Base-by-base conservation (phyloP, 306 rosid species). In the Quillaja saponaria region DNA sequence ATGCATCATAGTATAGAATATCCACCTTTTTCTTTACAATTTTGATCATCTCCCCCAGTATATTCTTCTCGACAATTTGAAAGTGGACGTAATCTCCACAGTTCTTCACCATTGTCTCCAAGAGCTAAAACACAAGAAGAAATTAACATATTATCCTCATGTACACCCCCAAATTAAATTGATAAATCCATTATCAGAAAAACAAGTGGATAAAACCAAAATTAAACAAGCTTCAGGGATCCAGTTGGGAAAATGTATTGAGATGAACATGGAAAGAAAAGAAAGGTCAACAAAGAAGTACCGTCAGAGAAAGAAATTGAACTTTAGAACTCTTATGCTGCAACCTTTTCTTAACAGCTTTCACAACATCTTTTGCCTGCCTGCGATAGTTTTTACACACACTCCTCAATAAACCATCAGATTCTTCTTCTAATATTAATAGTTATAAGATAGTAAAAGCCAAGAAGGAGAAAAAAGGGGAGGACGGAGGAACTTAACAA, bases 31-130 rank as follows among this genome's bases (percentile, higher is more conserved):
- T 94, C 80, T 73, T 87, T 59, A 94, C 94, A 33, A 89, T 81
- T 84, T 94, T 94, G 63, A 83, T 78, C 99, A 94, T 89, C 83
- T 94, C 99, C 48, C 85, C 99, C 60, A 94, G 68, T 63, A 94
- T 14, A 69, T 83, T 83, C 79, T 84, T 84, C 76, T 94, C 99
- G 9, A 87, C 90, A 78, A 94, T 90, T 81, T 94, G 99, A 61
- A 78, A 82, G 78, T 94, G 99, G 68, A 87, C 82, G 64, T 67
- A 72, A 34, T 94, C 97, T 76, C 99, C 99, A 65, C 97, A 94
- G 72, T 94, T 94, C 91, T 94, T 94, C 74, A 94, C 99, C 99
- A 94, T 86, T 28, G 99, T 94, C 78, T 94, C 99, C 73, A 94
- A 74, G 34, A 94, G 97, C 99, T 94, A 75, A 67, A 63, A 75